These are phyloP conservation scores for Fragosphaeria purpurea DNA, from an alignment of 2,329 filamentous ascomycete species.

Conservation along the genomic window DNA sequence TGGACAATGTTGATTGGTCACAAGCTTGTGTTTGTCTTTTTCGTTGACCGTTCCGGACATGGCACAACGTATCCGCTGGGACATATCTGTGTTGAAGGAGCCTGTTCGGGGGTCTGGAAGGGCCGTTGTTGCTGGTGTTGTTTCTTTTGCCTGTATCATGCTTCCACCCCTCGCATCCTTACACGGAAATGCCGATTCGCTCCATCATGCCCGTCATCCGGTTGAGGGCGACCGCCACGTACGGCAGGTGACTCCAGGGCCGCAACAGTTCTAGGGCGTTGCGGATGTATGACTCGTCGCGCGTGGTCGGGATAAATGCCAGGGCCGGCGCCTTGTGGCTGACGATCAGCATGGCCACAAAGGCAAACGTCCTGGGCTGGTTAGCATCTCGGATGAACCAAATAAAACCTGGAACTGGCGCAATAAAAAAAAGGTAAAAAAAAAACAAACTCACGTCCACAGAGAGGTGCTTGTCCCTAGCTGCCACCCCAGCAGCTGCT, in stretches of 20 bases:
- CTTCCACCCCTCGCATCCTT: neutral
- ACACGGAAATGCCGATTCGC: slow-evolving; percentile 5
- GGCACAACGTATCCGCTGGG: too few species aligned
- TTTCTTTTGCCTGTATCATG: too few species aligned
- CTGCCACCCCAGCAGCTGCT: slow-evolving; percentile 10
- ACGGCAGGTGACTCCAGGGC: slow-evolving; percentile 9
- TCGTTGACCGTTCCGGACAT: too few species aligned
- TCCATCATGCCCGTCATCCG: slow-evolving; percentile 10
- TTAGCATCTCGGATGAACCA: neutral
- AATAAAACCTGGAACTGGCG: too few species aligned
- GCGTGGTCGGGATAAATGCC: slow-evolving; percentile 8
- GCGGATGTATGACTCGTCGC: slow-evolving; percentile 4
- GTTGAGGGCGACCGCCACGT: slow-evolving; percentile 6
- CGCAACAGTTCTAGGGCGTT: slow-evolving; percentile 8
- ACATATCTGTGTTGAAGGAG: too few species aligned
- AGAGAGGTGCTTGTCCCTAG: slow-evolving; percentile 6
- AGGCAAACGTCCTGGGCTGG: slow-evolving; percentile 4
- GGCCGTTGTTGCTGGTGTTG: too few species aligned
- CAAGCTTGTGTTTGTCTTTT: too few species aligned
- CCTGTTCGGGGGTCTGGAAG: too few species aligned
- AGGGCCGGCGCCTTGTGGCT: slow-evolving; percentile 6
- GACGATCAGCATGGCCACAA: slow-evolving; percentile 9
- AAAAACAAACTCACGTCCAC: slow-evolving; percentile 7
- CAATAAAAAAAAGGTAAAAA: neutral
- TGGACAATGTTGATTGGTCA: too few species aligned